These are phyloP conservation scores for Gryganskiella cystojenkinii DNA, from an alignment of 192 early-diverging fungal genomes.

Conservation along the genomic window DNA sequence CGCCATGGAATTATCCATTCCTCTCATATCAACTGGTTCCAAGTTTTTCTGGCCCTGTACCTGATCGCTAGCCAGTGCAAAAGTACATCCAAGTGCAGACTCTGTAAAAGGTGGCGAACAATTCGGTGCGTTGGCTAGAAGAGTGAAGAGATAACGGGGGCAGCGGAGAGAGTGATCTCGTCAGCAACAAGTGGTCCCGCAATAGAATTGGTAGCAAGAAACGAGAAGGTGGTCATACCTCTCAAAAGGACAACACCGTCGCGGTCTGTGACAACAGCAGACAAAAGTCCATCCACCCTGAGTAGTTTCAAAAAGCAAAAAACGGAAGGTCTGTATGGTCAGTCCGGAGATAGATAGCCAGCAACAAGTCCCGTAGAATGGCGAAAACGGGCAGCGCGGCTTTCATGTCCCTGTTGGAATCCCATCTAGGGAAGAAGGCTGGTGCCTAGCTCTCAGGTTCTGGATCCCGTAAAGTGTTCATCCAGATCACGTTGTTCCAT, in stretches of 20 bases:
- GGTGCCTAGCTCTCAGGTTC: neutral
- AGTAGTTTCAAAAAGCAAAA: neutral
- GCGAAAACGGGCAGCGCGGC: too few species aligned
- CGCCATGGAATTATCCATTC: too few species aligned
- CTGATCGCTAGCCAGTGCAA: constrained; percentile 70
- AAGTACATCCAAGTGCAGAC: constrained; percentile 66
- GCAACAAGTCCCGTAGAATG: too few species aligned
- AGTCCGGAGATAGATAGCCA: neutral
- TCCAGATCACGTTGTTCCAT: neutral
- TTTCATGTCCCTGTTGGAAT: too few species aligned
- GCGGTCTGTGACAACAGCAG: constrained; percentile 68
- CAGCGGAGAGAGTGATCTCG: neutral
- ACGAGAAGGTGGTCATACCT: constrained; percentile 49
- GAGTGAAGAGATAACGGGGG: neutral
- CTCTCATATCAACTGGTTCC: too few species aligned
- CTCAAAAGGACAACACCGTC: constrained; percentile 70
- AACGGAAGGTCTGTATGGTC: neutral
- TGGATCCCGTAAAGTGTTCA: neutral
- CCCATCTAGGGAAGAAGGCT: neutral
- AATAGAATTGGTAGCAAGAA: constrained; percentile 5
- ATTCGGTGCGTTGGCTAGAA: constrained; percentile 55
- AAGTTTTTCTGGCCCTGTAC: constrained; percentile 51
- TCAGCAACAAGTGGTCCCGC: neutral
- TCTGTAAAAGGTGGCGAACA: constrained; percentile 57
- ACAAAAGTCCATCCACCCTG: constrained; percentile 59